Conservation (phyloP, 2,329 filamentous ascomycete genomes). For the Fonsecaea pedrosoi region DNA sequence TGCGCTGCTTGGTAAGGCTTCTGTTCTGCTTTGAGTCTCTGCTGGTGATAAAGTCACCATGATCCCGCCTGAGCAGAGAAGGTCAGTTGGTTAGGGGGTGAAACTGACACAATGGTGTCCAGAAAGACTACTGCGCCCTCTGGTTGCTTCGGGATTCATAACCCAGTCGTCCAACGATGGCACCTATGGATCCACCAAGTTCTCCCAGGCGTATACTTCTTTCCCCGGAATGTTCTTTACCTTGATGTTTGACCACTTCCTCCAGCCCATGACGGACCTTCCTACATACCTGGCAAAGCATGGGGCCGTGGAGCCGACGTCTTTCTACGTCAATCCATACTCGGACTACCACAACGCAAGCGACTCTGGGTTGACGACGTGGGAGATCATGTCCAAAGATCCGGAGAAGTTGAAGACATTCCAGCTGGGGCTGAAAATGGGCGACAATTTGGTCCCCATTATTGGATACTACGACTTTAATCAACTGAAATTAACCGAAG, state of each 20-base stretch:
- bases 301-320: slow-evolving; percentile 27
- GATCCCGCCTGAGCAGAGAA: not conserved
- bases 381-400: slow-evolving; percentile 40
- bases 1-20: slow-evolving; percentile 15
- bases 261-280: slow-evolving; percentile 27
- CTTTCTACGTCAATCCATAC: slow-evolving; percentile 22
- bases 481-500: slow-evolving; percentile 10
- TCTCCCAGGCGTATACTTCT: slow-evolving; percentile 28
- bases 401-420: slow-evolving; percentile 41
- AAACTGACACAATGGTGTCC: not conserved
- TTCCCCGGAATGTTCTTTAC: slow-evolving; percentile 30
- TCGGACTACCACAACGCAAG: slow-evolving; percentile 23
- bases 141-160: slow-evolving; percentile 30
- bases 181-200: slow-evolving; percentile 25
- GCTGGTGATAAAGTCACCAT: not conserved
- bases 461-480: slow-evolving; percentile 32
- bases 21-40: not conserved
- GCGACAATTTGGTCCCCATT: slow-evolving; percentile 22
- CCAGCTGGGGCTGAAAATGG: slow-evolving; percentile 39
- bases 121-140: slow-evolving; percentile 30
- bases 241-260: slow-evolving; percentile 31
- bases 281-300: slow-evolving; percentile 23
- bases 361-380: slow-evolving; percentile 34
- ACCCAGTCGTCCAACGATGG: slow-evolving; percentile 18
- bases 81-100: not conserved